Evolutionary conservation across 2,329 filamentous ascomycete genomes (phyloP).

Genomic region (Penicillium sclerotiorum): DNA sequence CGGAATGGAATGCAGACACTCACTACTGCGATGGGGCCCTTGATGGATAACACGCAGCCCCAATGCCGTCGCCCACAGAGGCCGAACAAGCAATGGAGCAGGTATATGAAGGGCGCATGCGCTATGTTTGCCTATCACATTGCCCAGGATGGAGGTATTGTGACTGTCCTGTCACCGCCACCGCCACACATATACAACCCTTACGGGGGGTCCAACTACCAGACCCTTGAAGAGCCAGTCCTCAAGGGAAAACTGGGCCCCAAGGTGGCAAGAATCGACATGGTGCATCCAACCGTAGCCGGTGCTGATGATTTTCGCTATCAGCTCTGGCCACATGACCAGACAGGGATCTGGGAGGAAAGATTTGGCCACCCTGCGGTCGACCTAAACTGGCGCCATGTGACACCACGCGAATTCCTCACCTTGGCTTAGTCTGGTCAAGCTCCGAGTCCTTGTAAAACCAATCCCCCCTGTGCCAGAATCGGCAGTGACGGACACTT

Average conservation of each 20-base stretch:
- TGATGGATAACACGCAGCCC: constrained; percentile 23
- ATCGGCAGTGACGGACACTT: neutral
- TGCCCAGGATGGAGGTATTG: constrained; percentile 16
- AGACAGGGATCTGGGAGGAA: constrained; percentile 19
- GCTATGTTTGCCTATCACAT: constrained; percentile 31
- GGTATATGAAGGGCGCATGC: constrained; percentile 27
- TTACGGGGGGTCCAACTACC: constrained; percentile 27
- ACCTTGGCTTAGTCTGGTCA: neutral
- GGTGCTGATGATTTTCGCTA: constrained; percentile 29
- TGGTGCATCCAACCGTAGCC: constrained; percentile 29
- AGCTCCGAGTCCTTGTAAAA: neutral
- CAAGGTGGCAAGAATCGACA: constrained; percentile 23
- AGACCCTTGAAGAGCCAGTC: constrained; percentile 31
- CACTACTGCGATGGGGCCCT: constrained; percentile 28
- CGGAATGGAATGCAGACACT: constrained; percentile 29
- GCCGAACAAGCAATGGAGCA: constrained; percentile 18
- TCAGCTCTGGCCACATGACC: constrained; percentile 28
- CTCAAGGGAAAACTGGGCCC: constrained; percentile 22
- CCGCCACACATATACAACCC: constrained; percentile 30
- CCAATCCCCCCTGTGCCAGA: neutral
- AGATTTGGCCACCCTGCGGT: constrained; percentile 10
- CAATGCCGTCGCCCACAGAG: constrained; percentile 16
- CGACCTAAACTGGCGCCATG: constrained; percentile 5
- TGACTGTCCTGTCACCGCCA: constrained; percentile 27
- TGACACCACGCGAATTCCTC: neutral